A percentile compares a stretch with the other conserved stretches of the same genome.
Evolutionary conservation across 148 eudicot genomes (phyloP).

Genomic region (Silene conica): DNA sequence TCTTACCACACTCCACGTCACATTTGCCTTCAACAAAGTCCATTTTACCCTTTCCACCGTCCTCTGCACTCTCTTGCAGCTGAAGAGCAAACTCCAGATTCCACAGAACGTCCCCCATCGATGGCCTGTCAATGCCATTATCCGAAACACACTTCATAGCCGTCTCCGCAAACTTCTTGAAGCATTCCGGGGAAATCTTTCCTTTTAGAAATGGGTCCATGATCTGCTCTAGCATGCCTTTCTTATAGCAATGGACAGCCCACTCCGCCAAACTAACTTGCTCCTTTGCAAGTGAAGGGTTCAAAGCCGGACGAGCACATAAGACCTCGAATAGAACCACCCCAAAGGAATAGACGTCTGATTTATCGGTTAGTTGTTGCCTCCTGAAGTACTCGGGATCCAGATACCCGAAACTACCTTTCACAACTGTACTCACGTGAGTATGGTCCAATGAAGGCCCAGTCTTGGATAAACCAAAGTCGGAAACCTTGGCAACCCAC

Average conservation of each 20-base stretch:
- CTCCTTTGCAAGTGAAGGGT: slow-evolving; percentile 90
- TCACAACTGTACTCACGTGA: slow-evolving; percentile 91
- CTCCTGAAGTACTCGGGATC: slow-evolving; percentile 96
- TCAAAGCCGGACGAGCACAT: slow-evolving; percentile 93
- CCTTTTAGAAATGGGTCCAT: slow-evolving; percentile 81
- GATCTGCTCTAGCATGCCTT: slow-evolving; percentile 78
- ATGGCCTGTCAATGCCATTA: slow-evolving; percentile 87
- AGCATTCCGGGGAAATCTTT: slow-evolving; percentile 88
- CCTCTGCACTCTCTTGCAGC: slow-evolving; percentile 92
- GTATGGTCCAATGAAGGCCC: slow-evolving; percentile 90
- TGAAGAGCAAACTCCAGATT: slow-evolving; percentile 93
- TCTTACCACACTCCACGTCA: slow-evolving; percentile 49
- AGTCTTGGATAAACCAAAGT: slow-evolving; percentile 85
- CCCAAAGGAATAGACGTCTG: slow-evolving; percentile 92
- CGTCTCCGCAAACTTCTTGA: slow-evolving; percentile 84
- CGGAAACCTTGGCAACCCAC: slow-evolving; percentile 97
- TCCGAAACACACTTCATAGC: slow-evolving; percentile 93
- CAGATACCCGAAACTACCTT: slow-evolving; percentile 92
- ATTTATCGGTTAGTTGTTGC: slow-evolving; percentile 88
- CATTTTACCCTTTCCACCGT: slow-evolving; percentile 43
- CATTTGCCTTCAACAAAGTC: slow-evolving; percentile 45
- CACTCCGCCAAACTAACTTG: slow-evolving; percentile 96
- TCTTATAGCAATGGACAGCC: slow-evolving; percentile 83
- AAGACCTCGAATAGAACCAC: slow-evolving; percentile 86
- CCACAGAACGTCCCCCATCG: slow-evolving; percentile 99